Evolutionary conservation across 2,329 filamentous ascomycete genomes (phyloP).

Genomic region (Sclerotinia sclerotiorum): DNA sequence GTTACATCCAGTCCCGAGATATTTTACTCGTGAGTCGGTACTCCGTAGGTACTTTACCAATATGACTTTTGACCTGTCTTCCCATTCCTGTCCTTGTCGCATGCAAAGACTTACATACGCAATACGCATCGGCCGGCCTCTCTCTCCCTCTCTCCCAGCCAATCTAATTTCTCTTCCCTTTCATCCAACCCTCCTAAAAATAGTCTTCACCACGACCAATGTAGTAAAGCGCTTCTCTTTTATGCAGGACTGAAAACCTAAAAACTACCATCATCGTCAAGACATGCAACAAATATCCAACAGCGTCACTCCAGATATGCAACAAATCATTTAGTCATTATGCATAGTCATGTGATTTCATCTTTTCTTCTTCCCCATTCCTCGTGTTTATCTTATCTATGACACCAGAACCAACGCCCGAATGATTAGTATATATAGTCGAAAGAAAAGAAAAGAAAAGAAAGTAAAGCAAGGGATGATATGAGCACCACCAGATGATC

Average conservation of each 20-base stretch:
- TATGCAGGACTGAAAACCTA: conserved; percentile 1
- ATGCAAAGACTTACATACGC: no score
- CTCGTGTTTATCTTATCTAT: not conserved
- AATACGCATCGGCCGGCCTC: not conserved
- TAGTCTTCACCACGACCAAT: conserved; percentile 1
- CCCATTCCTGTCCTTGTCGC: not conserved
- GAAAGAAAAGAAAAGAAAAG: not conserved
- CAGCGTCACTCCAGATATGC: conserved; percentile 23
- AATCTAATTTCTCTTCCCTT: not conserved
- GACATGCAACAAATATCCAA: conserved; percentile 18
- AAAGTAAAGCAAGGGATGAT: not conserved
- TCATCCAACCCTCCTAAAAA: conserved; percentile 7
- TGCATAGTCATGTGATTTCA: not conserved
- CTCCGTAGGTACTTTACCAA: no score
- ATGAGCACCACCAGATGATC: not conserved
- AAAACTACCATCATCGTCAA: not conserved
- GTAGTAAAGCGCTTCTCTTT: conserved; percentile 5
- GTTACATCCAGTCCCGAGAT: no score
- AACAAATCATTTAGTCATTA: conserved; percentile 19
- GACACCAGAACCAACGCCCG: not conserved
- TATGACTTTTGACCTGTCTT: not conserved
- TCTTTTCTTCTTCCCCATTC: not conserved
- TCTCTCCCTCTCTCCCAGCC: not conserved
- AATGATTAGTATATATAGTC: not conserved
- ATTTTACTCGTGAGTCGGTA: no score